Conservation (phyloP, 192 early-diverging fungal species). For the Linderina pennispora region DNA sequence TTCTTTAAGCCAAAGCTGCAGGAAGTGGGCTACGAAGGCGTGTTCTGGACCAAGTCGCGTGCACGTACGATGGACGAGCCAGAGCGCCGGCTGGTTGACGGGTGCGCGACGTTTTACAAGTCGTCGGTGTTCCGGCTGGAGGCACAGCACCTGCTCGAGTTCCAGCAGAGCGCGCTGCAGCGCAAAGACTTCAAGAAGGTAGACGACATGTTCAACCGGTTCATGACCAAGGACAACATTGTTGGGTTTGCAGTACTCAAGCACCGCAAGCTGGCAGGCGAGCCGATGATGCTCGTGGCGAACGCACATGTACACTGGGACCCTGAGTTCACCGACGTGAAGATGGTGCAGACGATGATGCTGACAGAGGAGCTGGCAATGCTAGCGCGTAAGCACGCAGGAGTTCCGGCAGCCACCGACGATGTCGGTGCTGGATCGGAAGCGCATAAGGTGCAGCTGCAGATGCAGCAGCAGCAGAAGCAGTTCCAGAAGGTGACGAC, state of each 20-base stretch:
- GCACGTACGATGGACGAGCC: constrained; percentile 90
- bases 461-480: constrained; percentile 45
- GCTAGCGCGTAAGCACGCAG: constrained; percentile 45
- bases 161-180: constrained; percentile 86
- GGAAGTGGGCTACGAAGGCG: constrained; percentile 74
- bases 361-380: constrained; percentile 83
- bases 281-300: constrained; percentile 64
- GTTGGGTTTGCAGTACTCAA: constrained; percentile 78
- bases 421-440: constrained; percentile 13
- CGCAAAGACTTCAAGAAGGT: constrained; percentile 82
- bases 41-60: constrained; percentile 92
- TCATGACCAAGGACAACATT: constrained; percentile 97
- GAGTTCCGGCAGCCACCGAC: constrained; percentile 2
- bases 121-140: constrained; percentile 70
- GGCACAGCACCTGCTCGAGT: constrained; percentile 88
- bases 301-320: constrained; percentile 97
- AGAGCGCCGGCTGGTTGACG: constrained; percentile 83
- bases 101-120: constrained; percentile 94
- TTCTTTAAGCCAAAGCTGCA: constrained; percentile 71
- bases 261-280: constrained; percentile 62
- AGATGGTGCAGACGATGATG: constrained; percentile 92
- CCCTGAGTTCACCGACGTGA: constrained; percentile 85
- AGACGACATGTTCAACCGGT: constrained; percentile 94
- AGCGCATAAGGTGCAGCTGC: constrained; percentile 35
- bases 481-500: constrained; percentile 39